Base-by-base conservation (phyloP, 306 rosid species). In the Vigna unguiculata region DNA sequence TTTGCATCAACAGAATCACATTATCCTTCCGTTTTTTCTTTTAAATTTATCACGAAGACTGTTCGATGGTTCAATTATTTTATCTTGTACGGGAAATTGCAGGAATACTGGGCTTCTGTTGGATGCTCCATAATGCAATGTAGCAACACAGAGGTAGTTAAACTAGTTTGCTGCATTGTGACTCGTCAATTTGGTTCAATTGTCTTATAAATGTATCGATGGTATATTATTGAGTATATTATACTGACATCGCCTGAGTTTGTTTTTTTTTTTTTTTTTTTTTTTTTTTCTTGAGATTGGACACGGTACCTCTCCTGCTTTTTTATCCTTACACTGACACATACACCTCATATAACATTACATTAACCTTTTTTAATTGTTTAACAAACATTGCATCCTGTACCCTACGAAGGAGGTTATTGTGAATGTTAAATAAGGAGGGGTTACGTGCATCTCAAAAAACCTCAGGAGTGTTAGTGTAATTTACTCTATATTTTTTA, bases 91-190 rank as follows among this genome's bases (percentile, higher is more conserved):
- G 52, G 48, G n/a, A 20, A 77, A 72, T 51, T 80, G 41, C 84
- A 94, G 95, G 96, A 94, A 82, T 94, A 94, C 52, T 94, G 98
- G 98, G 97, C 97, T 72, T 94, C 98, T 0, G 97, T 94, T 72
- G 98, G 98, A 69, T 94, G 98, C 79, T 92, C 98, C 63, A 84
- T 94, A 63, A 91, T 94, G 98, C 98, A 94, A 87, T 94, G 98
- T 84, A 90, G 98, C 91, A 94, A 91, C 83, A 94, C 98, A 6
- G 98, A 94, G 97, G 98, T 94, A 79, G 47, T 19, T 65, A 2
- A 12, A 65, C 7, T 22, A 46, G 20, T 16, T 69, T 57, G 61
- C 71, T 75, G 71, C 51, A 48, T 77, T 61, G 20, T 5, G 22
- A 19, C 24, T 52, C 20, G 20, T 19, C 12, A 9, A 16, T 40